Evolutionary conservation across 352 stramenopile species (phyloP), one percentile per base, ranked within the genome.

Genomic region (Pythium periplocum): DNA sequence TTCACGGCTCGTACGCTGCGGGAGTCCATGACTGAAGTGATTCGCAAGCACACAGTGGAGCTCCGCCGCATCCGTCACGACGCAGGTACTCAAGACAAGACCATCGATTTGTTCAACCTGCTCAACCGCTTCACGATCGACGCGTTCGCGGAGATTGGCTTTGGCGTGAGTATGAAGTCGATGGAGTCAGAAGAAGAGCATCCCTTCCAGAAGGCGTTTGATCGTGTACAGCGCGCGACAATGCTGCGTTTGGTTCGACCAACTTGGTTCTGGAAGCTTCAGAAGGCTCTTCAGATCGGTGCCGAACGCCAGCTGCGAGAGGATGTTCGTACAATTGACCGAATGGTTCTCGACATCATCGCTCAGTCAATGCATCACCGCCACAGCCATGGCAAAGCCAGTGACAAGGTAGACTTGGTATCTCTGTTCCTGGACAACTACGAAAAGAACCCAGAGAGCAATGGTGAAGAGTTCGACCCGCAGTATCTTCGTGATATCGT

Each of bases 81-180:
- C 1, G 47, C 55, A 0, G 55, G 51, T 2, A 32, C 52, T 2
- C 34, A 11, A 2, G 39, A 45, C 0, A 40, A 65, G 5, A 32
- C 61, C 0, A n/a, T 87, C 2, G 71, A 88, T 38, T 42, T 86
- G 8, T 69, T 64, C 37, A 54, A 56, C 10, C 49, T 78, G 8
- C 49, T 88, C n/a, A 69, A 83, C 32, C 56, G 59, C 4, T 83
- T 90, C 60, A 89, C 81, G 11, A 67, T 89, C 6, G 68, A 89
- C 33, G 74, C 71, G 36, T 89, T 92, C 47, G 53, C 73, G 1
- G 74, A 87, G 44, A 85, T 91, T 55, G 79, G 60, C 38, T 91
- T 91, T 56, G 83, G 83, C 11, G 57, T 81, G 26, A 53, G 75
- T 11, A 55, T 93, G 31, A 60, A 68, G 2, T 54, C 39, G 6